These are phyloP conservation scores for Candida quercuum DNA, from an alignment of 805 yeast genomes.

Conservation along the genomic window DNA sequence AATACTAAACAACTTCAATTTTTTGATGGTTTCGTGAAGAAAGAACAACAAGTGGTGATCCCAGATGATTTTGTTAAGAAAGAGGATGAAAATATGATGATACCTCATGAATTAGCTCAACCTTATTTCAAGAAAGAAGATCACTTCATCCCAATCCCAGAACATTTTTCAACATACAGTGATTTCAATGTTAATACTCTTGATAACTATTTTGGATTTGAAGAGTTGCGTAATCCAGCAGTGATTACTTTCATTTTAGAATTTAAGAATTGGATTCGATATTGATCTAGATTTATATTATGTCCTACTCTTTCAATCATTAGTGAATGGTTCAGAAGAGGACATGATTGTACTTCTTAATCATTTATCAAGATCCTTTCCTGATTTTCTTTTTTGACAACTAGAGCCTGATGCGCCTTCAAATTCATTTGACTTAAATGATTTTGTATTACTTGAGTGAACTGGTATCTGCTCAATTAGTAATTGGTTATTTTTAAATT, in stretches of 20 bases:
- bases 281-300: conserved; percentile 1
- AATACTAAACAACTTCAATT: conserved; percentile 1
- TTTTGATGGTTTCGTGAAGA: conserved; percentile 10
- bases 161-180: conserved; percentile 8
- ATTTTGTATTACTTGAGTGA: conserved; percentile 22
- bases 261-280: neutral
- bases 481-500: neutral
- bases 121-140: conserved; percentile 11
- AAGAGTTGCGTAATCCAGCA: conserved; percentile 42
- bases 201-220: conserved; percentile 31
- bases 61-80: conserved; percentile 10
- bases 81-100: conserved; percentile 3
- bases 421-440: conserved; percentile 26
- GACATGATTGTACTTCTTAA: conserved; percentile 2
- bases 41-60: conserved; percentile 4
- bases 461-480: neutral
- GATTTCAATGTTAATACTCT: conserved; percentile 17
- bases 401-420: conserved; percentile 30
- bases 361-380: neutral
- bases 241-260: conserved; percentile 28
- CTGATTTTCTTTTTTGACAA: conserved; percentile 2
- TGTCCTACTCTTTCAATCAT: conserved; percentile 3
- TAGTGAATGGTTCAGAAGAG: conserved; percentile 6
- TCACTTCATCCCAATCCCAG: neutral
- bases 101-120: neutral